Evolutionary conservation across 805 yeast species (phyloP), one percentile per base, ranked within the genome.

Genomic region (Yarrowia sp.): DNA sequence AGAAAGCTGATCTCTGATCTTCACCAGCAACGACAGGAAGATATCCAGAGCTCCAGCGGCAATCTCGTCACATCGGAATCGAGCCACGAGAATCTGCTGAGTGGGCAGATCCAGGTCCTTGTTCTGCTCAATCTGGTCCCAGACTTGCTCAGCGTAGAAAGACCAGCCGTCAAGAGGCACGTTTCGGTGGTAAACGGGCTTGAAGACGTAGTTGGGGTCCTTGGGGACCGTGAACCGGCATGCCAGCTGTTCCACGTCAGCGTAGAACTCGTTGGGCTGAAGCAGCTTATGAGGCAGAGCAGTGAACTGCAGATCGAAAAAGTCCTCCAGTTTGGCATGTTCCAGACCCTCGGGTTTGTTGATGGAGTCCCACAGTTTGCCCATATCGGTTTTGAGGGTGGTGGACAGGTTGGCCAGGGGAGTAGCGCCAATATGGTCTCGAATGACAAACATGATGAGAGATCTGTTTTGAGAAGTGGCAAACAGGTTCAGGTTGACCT

Each of bases 101-200:
- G 98, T 92, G 32, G 99, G 99, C 69, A 95, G 81, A 76, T 95
- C 99, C 68, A 95, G 83, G 74, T 95, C 99, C 76, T 91, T 92
- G 77, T 95, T 95, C 67, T 83, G 81, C 74, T 91, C 96, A 71
- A 95, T 95, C 75, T 91, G 97, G 61, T 89, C 87, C 99, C 99
- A 95, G 69, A 96, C 87, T 72, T 87, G 89, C 64, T 86, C 87
- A 0, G 97, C 92, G 71, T 95, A 95, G 74, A 92, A 76, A 4
- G 93, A 83, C 98, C 99, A 95, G 28, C 98, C 98, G 76, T 95
- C 99, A 63, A 93, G 81, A 10, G 99, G 99, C 65, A 95, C 85
- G 55, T 83, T 81, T 69, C 95, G 92, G 72, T 90, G 96, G 74
- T 91, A 92, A 55, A 84, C 81, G 1, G 83, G 80, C 66, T 84